Conservation (phyloP, 192 early-diverging fungal genomes). For the Backusella westeae region DNA sequence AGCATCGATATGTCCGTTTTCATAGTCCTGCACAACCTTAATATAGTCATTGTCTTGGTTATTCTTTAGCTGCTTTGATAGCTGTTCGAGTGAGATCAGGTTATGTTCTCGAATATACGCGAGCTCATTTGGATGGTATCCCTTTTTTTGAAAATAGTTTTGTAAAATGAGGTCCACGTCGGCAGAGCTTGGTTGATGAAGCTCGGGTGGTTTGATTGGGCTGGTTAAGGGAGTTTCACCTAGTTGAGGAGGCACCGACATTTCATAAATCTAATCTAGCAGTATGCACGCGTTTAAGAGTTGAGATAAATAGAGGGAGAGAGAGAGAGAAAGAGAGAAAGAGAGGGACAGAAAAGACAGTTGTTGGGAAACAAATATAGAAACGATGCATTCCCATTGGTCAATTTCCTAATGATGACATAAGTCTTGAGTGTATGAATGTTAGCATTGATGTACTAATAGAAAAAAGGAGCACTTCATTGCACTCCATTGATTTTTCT, state of each 20-base stretch:
- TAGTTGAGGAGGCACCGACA: conserved; percentile 2
- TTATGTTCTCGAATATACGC: conserved; percentile 45
- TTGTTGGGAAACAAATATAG: background rate
- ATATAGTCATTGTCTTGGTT: conserved; percentile 50
- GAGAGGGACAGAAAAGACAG: background rate
- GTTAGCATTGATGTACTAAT: background rate
- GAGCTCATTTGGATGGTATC: conserved; percentile 61
- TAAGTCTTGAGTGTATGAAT: background rate
- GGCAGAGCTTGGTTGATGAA: background rate
- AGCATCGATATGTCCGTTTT: conserved; percentile 63
- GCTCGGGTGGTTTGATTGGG: background rate
- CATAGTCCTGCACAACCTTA: conserved; percentile 48
- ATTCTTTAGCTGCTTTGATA: background rate
- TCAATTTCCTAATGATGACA: background rate
- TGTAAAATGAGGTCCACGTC: conserved; percentile 4
- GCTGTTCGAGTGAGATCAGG: background rate
- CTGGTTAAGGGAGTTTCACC: conserved; percentile 1
- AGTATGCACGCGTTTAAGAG: background rate
- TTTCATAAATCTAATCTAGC: background rate
- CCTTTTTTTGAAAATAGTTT: conserved; percentile 47
- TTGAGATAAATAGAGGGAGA: background rate
- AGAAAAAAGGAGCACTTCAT: background rate
- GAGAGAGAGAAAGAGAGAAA: background rate
- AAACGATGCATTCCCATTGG: background rate
- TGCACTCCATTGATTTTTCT: conserved; percentile 19